These are phyloP conservation scores for Candida argentea DNA, from an alignment of 805 yeast genomes.

Conservation along the genomic window DNA sequence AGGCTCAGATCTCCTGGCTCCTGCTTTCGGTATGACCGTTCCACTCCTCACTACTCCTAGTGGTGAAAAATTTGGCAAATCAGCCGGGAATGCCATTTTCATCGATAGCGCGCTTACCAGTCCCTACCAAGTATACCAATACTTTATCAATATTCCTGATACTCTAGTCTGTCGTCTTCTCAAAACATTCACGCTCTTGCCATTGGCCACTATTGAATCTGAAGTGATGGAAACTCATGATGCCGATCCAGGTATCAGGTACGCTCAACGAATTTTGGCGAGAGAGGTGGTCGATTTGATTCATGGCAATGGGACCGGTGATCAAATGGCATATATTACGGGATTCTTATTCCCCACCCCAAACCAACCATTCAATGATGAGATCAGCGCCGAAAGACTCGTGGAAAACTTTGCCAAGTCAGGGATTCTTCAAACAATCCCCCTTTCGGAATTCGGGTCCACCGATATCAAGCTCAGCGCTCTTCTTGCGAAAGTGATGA, in stretches of 20 bases:
- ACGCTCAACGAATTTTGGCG: slow-evolving; percentile 74
- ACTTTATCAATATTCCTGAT: slow-evolving; percentile 72
- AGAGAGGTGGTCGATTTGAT: slow-evolving; percentile 77
- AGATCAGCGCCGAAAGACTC: slow-evolving; percentile 38
- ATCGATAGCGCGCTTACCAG: slow-evolving; percentile 66
- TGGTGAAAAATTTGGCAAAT: slow-evolving; percentile 93
- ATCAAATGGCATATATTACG: slow-evolving; percentile 56
- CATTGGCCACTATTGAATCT: slow-evolving; percentile 44
- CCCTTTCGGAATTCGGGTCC: slow-evolving; percentile 15
- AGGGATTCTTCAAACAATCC: slow-evolving; percentile 34
- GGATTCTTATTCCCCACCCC: slow-evolving; percentile 56
- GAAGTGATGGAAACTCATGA: slow-evolving; percentile 43
- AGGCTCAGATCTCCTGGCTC: slow-evolving; percentile 2
- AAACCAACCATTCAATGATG: slow-evolving; percentile 37
- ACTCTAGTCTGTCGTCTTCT: slow-evolving; percentile 60
- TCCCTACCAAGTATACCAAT: slow-evolving; percentile 77
- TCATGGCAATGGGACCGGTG: slow-evolving; percentile 74
- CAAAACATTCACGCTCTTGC: slow-evolving; percentile 71
- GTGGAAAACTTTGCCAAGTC: slow-evolving; percentile 49
- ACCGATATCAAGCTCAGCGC: slow-evolving; percentile 38
- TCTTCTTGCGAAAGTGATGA: slow-evolving; percentile 39
- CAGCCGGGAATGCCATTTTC: slow-evolving; percentile 95
- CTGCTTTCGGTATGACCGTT: slow-evolving; percentile 66
- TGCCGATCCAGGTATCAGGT: slow-evolving; percentile 48
- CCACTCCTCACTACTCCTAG: slow-evolving; percentile 80